Percentiles rank a stretch among this genome's conserved stretches.
phyloP scores from a whole-genome alignment of 2,329 filamentous ascomycete genomes.

The Neobulgaria alba region DNA sequence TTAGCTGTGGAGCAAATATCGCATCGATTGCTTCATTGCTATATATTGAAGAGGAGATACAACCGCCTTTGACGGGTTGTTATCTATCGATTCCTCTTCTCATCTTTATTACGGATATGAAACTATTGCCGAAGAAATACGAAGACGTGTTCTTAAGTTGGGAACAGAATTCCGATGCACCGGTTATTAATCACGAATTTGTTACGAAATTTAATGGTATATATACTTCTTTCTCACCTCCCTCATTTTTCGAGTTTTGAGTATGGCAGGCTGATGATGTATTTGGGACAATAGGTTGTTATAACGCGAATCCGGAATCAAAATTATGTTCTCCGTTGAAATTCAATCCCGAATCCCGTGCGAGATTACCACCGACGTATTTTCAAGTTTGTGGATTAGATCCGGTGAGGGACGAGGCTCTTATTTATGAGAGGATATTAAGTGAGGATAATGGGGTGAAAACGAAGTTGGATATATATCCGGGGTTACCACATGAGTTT shows the following conservation, averaged over 20 bases:
- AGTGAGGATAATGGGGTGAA: constrained; percentile 30
- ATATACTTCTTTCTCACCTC: no score
- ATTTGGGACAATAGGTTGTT: no score
- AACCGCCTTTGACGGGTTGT: constrained; percentile 14
- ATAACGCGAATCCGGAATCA: constrained; percentile 18
- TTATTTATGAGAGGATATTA: constrained; percentile 43
- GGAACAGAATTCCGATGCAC: not conserved
- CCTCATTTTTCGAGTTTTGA: no score
- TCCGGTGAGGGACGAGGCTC: constrained; percentile 40
- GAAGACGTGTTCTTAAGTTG: constrained; percentile 7
- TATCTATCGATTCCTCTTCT: constrained; percentile 15
- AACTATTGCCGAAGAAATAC: constrained; percentile 18
- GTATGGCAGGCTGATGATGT: no score
- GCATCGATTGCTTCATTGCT: constrained; percentile 32
- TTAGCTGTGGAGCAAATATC: constrained; percentile 38
- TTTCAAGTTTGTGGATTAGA: constrained; percentile 43
- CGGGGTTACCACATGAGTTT: constrained; percentile 27
- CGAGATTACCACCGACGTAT: constrained; percentile 38
- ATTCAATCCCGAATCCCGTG: constrained; percentile 20
- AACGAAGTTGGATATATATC: constrained; percentile 26
- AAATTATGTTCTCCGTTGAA: constrained; percentile 29
- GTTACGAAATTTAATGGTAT: not conserved
- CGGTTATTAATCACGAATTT: not conserved
- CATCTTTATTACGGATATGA: constrained; percentile 18
- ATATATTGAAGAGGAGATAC: constrained; percentile 13